Conservation (phyloP, 176 grass and related monocot species). For the Avena insularis region DNA sequence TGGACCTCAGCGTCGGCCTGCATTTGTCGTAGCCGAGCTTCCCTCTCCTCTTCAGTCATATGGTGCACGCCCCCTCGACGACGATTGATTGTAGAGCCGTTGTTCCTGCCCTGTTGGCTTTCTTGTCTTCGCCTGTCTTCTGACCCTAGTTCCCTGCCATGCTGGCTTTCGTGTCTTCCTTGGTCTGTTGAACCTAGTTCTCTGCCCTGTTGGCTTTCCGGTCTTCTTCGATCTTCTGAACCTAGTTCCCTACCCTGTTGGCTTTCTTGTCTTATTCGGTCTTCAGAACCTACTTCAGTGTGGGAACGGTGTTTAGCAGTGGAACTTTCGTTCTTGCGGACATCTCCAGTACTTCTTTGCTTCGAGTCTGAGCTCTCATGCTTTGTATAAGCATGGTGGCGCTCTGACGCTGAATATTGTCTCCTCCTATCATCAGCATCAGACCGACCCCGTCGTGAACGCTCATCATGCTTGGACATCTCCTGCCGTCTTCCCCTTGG, state of each 20-base stretch:
- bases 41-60: constrained; percentile 92
- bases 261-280: constrained; percentile 36
- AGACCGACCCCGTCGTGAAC: constrained; percentile 30
- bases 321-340: constrained; percentile 18
- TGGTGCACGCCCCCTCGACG: constrained; percentile 70
- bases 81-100: constrained; percentile 41
- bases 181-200: constrained; percentile 45
- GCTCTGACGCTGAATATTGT: constrained; percentile 42
- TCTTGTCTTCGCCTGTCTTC: constrained; percentile 48
- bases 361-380: constrained; percentile 49
- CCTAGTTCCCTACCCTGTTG: constrained; percentile 33
- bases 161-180: constrained; percentile 24
- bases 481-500: constrained; percentile 38
- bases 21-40: constrained; percentile 78
- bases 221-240: constrained; percentile 46
- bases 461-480: constrained; percentile 42
- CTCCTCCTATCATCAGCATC: constrained; percentile 56
- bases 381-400: constrained; percentile 48
- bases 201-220: constrained; percentile 33
- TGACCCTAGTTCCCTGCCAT: constrained; percentile 33
- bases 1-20: constrained; percentile 78
- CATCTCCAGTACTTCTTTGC: constrained; percentile 36
- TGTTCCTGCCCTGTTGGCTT: constrained; percentile 43
- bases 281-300: constrained; percentile 48
- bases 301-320: constrained; percentile 38